Base-by-base conservation (phyloP, 2,329 filamentous ascomycete genomes). In the Eutypa lata region DNA sequence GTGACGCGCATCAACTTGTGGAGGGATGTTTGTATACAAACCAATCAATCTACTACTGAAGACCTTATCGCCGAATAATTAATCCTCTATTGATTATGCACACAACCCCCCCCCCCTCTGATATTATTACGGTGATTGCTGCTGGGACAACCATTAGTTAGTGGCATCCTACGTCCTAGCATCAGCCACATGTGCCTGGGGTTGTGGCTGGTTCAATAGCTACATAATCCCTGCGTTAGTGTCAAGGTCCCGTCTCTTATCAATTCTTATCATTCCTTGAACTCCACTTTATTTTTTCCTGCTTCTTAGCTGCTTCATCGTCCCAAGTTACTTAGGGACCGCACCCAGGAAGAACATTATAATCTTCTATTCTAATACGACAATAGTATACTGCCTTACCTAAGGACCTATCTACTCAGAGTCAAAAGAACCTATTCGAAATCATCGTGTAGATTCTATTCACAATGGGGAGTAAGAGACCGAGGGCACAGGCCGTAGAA, bases 211-310 rank as follows among this genome's bases (percentile, higher is more conserved):
- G n/a, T n/a, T n/a, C n/a, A n/a, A n/a, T n/a, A n/a, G n/a, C n/a
- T n/a, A n/a, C n/a, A n/a, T n/a, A n/a, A n/a, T n/a, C n/a, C n/a
- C n/a, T n/a, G n/a, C n/a, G n/a, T n/a, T n/a, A n/a, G n/a, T n/a
- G n/a, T n/a, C n/a, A n/a, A n/a, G 13, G 13, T 38, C 35, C 16
- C 16, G 16, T 38, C 13, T 31, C 26, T 31, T 31, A 31, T 31
- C 16, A 7, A 22, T 45, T 18, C 43, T 45, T 45, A 45, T 45
- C 35, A 6, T 4, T 7, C 4, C 7, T 18, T 16, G 35, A 14
- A 47, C 50, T 35, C 57, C 58, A 63, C 58, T 62, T 60, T 57
- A 56, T 52, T 57, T 61, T 63, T 60, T 31, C 28, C 45, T 31
- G 18, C 10, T 35, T 26, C 22, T 21, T 52, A 16, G 26, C 26